Evolutionary conservation across 2,329 filamentous ascomycete species (phyloP).

Genomic region (Xylariaceae sp.): DNA sequence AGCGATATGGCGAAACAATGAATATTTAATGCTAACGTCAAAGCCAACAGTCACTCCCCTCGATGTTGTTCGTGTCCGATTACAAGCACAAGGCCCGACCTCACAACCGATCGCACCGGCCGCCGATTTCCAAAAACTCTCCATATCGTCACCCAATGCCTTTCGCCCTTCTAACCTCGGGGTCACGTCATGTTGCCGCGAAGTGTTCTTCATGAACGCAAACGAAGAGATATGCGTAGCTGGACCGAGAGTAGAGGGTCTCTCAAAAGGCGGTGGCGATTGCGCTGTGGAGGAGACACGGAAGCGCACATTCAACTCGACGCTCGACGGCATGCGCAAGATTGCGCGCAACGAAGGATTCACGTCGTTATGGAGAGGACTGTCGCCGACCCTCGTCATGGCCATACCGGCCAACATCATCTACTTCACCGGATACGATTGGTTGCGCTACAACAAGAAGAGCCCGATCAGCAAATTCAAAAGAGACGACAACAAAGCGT

Average conservation of each 20-base stretch:
- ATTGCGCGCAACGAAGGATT: slow-evolving; percentile 92
- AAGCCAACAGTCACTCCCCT: slow-evolving; percentile 76
- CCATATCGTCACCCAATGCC: slow-evolving; percentile 58
- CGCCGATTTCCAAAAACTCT: slow-evolving; percentile 54
- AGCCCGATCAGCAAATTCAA: slow-evolving; percentile 68
- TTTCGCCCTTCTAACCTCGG: slow-evolving; percentile 78
- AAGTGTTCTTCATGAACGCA: slow-evolving; percentile 95
- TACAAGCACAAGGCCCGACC: slow-evolving; percentile 73
- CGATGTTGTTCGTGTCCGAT: slow-evolving; percentile 90
- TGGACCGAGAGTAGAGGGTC: slow-evolving; percentile 52
- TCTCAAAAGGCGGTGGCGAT: slow-evolving; percentile 51
- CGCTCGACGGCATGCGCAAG: slow-evolving; percentile 86
- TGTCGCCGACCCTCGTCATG: slow-evolving; percentile 95
- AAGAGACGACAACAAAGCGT: slow-evolving; percentile 71
- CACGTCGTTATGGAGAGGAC: slow-evolving; percentile 82
- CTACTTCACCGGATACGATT: slow-evolving; percentile 98
- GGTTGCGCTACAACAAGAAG: slow-evolving; percentile 70
- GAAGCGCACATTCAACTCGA: slow-evolving; percentile 81
- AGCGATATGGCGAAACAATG: neutral
- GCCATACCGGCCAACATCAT: slow-evolving; percentile 94
- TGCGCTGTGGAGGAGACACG: slow-evolving; percentile 89
- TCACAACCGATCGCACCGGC: slow-evolving; percentile 49
- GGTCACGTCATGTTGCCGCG: slow-evolving; percentile 90
- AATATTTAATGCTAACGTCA: slow-evolving; percentile 14
- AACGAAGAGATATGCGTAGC: slow-evolving; percentile 78